Base-by-base conservation (phyloP, 2,329 filamentous ascomycete species). In the Cladorrhinum sp. region DNA sequence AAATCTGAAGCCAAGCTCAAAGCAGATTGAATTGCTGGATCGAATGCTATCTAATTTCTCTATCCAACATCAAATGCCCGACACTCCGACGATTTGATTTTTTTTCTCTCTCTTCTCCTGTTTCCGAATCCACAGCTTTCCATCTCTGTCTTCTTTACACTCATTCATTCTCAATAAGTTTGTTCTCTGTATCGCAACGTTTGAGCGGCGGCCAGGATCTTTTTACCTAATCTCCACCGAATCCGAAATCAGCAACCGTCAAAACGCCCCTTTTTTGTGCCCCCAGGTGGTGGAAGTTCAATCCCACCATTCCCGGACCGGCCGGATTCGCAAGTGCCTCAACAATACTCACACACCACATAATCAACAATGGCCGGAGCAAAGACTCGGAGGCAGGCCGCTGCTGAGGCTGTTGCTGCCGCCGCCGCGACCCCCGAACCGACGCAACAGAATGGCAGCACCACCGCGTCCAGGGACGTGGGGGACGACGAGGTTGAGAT, bases 341-440 rank as follows among this genome's bases (percentile, higher is more conserved):
- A 48, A 58, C 24, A 26, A 16, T n/a, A 30, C 39, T 30, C 36
- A 14, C 36, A 14, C 5, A 18, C 7, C 42, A 46, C 14, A 21
- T 21, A 46, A 18, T 46, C 36, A 39, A 61, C 56, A 20, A 72
- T 72, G 70, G 58, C 70, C 18, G 70, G 69, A 61, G 64, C 68
- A 49, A 69, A 66, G 58, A 70, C 67, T 46, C 68, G 71, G 59
- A 64, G 67, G 50, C 66, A 70, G 64, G 65, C 67, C 16, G 65
- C 67, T 20, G 39, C 62, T 21, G 62, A 60, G 30, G 42, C 23
- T 49, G 54, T 36, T 30, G 54, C 23, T 28, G 49, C 54, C 24
- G 16, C 54, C 26, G n/a, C 26, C 39, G 26, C 8, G 54, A 39
- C 21, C 33, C 53, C 33, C 16, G 33, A 55, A 21, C 26, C 28